Conservation (phyloP, 192 early-diverging fungal genomes). For the Backusella liffmaniae region DNA sequence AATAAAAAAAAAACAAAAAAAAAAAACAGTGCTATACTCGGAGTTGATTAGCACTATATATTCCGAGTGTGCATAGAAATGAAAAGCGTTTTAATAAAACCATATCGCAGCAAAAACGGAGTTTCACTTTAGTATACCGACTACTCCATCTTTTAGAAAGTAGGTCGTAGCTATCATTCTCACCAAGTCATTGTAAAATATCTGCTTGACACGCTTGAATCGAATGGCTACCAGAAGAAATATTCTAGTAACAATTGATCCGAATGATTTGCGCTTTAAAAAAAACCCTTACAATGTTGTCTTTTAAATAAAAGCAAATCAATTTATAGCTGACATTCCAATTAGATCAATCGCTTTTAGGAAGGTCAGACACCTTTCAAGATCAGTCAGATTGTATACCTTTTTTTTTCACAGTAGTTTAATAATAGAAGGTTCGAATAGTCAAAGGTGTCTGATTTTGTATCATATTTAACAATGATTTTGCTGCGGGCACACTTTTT, state of each 20-base stretch:
- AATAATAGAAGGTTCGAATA: background rate
- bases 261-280: no score
- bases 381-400: no score
- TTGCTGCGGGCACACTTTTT: background rate
- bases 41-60: background rate
- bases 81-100: background rate
- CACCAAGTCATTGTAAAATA: background rate
- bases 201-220: no score
- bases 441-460: background rate
- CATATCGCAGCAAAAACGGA: background rate
- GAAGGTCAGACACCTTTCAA: no score
- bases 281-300: no score
- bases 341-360: no score
- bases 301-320: no score
- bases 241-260: no score
- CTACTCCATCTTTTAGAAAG: background rate
- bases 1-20: background rate
- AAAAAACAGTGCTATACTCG: background rate
- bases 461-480: background rate
- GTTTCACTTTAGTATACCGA: background rate
- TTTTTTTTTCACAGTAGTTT: background rate
- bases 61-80: background rate
- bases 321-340: no score
- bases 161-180: background rate
- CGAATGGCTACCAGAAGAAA: no score